Conservation (phyloP, 306 rosid species). For the Carpinus viminea region DNA sequence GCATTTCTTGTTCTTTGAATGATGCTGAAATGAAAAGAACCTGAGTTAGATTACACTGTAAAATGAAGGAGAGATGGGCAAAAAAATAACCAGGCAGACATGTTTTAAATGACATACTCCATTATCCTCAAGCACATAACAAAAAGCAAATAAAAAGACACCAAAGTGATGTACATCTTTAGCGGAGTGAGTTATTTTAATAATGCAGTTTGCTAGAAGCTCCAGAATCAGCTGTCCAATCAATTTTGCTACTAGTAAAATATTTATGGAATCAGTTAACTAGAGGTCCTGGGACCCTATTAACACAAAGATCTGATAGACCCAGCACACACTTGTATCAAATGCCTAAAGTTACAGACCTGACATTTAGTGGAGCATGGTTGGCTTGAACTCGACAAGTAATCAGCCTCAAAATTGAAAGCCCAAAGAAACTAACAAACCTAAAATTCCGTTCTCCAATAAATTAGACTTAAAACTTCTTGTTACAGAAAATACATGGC, state of each 20-base stretch:
- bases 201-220: not conserved
- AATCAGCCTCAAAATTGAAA: not conserved
- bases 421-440: not conserved
- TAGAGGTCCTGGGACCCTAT: not conserved
- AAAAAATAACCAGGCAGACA: not conserved
- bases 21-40: constrained; percentile 52
- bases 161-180: not conserved
- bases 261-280: constrained; percentile 14
- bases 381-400: not conserved
- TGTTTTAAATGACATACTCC: not conserved
- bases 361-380: not conserved
- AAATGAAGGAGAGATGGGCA: not conserved
- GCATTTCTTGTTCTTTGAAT: constrained; percentile 80
- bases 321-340: not conserved
- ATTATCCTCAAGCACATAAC: not conserved
- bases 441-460: not conserved
- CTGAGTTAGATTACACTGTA: constrained; percentile 1
- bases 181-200: not conserved
- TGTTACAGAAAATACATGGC: not conserved
- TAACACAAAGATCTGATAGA: not conserved
- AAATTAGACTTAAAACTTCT: not conserved
- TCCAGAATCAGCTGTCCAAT: not conserved
- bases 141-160: not conserved
- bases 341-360: not conserved
- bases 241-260: not conserved